phyloP scores from a whole-genome alignment of 768 basidiomycete genomes.

The Lactarius sanguifluus region DNA sequence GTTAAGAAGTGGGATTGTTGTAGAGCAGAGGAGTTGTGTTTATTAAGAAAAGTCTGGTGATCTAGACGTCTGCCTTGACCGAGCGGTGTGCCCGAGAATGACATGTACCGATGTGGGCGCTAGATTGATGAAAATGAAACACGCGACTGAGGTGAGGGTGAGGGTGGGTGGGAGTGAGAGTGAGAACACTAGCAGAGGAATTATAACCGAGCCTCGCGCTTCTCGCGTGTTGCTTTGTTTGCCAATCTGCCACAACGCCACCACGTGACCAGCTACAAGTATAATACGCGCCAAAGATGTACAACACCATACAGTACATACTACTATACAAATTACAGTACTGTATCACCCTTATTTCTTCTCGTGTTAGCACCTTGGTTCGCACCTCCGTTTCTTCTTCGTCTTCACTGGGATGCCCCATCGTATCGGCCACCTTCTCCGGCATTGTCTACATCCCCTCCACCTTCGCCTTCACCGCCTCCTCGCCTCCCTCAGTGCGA shows the following conservation, averaged over 20 bases:
- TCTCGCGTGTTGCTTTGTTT: constrained; percentile 27
- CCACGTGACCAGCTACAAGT: background rate
- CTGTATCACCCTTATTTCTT: background rate
- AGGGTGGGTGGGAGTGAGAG: background rate
- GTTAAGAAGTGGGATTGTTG: constrained; percentile 34
- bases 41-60: constrained; percentile 75
- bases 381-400: too few relatives aligned
- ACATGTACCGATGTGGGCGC: constrained; percentile 52
- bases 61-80: constrained; percentile 86
- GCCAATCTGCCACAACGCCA: constrained; percentile 6
- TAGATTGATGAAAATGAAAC: constrained; percentile 18
- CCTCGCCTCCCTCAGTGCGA: constrained; percentile 19
- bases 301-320: background rate
- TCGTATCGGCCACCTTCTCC: constrained; percentile 8
- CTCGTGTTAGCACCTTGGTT: too few relatives aligned
- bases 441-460: background rate
- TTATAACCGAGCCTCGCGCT: constrained; percentile 15
- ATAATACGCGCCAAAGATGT: background rate
- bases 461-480: constrained; percentile 15
- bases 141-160: constrained; percentile 11
- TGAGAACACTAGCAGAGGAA: background rate
- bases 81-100: constrained; percentile 80
- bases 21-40: constrained; percentile 39
- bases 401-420: constrained; percentile 1
- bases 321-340: background rate